Conservation (phyloP, 2,329 filamentous ascomycete species). For the Chaetomium olivaceum region DNA sequence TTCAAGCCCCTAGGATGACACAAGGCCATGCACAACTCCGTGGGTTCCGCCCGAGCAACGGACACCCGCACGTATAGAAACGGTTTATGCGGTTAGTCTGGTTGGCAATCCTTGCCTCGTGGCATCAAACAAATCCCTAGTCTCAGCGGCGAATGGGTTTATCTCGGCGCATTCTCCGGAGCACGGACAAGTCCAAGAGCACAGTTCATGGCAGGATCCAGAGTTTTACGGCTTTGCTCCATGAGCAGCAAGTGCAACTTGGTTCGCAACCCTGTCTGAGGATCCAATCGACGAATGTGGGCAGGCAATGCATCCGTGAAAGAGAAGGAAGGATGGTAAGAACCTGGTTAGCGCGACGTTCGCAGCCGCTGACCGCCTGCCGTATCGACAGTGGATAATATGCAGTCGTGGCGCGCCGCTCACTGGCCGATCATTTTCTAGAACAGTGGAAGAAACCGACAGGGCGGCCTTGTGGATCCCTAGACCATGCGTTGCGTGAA, state of each 20-base stretch:
- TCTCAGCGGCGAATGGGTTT: background rate
- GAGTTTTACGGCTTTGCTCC: background rate
- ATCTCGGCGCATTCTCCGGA: background rate
- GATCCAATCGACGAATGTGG: background rate
- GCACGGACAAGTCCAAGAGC: slow-evolving; percentile 10
- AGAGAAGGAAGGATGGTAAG: slow-evolving; percentile 4
- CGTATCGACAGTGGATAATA: background rate
- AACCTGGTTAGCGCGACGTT: slow-evolving; percentile 16
- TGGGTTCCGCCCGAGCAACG: background rate
- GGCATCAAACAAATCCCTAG: background rate
- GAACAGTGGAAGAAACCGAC: slow-evolving; percentile 2
- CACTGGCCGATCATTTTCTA: slow-evolving; percentile 15
- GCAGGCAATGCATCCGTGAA: background rate
- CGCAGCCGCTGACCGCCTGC: slow-evolving; percentile 24
- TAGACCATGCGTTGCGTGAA: slow-evolving; percentile 2
- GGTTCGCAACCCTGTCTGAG: background rate
- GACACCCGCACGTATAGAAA: background rate
- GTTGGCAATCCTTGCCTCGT: background rate
- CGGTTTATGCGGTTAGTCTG: background rate
- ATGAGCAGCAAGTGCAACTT: background rate
- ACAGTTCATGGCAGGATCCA: background rate
- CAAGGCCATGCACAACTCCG: background rate
- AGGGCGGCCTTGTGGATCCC: slow-evolving; percentile 1
- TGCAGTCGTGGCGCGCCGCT: background rate
- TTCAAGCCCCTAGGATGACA: background rate